Percentiles rank a stretch among this genome's conserved stretches.
Evolutionary conservation across 139 green algal genomes (phyloP).

Genomic region (Gonium pectorale): DNA sequence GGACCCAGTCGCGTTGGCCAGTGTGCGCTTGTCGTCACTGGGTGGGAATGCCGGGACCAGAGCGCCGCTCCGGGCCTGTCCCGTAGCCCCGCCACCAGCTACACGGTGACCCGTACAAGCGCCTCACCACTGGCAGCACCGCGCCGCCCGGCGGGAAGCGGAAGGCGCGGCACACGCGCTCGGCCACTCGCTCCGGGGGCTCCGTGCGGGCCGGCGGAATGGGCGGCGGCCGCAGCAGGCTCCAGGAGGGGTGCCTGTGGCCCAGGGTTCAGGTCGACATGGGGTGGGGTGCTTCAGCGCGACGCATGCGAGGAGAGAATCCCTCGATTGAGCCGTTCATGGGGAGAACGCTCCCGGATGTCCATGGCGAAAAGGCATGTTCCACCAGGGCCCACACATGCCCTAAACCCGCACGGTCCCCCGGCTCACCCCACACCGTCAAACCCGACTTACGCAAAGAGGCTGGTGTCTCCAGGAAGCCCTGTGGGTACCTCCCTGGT

Average conservation of each 20-base stretch:
- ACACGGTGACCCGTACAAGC: background rate
- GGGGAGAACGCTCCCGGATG: no score
- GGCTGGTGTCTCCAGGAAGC: constrained; percentile 33
- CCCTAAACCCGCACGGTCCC: no score
- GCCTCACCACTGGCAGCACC: background rate
- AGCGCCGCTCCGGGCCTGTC: no score
- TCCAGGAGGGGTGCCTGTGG: constrained; percentile 29
- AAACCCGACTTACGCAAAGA: constrained; percentile 22
- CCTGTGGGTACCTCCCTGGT: constrained; percentile 26
- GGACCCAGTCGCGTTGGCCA: no score
- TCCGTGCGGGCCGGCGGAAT: background rate
- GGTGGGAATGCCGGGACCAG: no score
- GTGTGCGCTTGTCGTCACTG: no score
- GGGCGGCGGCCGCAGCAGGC: constrained; percentile 33
- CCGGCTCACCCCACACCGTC: no score
- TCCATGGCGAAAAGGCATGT: background rate
- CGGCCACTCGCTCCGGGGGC: background rate
- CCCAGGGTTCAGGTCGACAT: no score
- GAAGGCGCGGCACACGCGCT: background rate
- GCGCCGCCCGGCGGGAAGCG: background rate
- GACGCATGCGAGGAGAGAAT: no score
- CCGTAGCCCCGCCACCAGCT: background rate
- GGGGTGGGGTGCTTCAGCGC: no score
- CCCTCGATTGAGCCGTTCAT: no score
- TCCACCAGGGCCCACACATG: no score